Evolutionary conservation across 352 stramenopile genomes (phyloP).

Genomic region (Pythium phragmitis): DNA sequence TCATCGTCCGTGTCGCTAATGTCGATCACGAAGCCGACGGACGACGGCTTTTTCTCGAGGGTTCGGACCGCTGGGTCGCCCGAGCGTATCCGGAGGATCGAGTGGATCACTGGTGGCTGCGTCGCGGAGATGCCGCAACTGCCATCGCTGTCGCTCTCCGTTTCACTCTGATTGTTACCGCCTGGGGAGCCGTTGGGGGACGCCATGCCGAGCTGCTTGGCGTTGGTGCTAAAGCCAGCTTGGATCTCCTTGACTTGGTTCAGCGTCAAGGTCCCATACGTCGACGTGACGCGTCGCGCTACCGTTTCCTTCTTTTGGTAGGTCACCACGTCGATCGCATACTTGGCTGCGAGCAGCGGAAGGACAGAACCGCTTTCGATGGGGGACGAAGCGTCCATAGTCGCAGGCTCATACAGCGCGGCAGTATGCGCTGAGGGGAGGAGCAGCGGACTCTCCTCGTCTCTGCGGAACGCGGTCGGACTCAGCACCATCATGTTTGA

Average conservation of each 20-base stretch:
- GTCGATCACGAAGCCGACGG: conserved; percentile 69
- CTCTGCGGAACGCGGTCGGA: neutral
- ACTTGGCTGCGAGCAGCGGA: conserved; percentile 8
- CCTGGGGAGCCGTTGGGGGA: conserved; percentile 30
- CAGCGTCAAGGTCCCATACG: conserved; percentile 27
- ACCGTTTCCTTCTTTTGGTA: conserved; percentile 6
- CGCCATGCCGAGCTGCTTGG: conserved; percentile 1
- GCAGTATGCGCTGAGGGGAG: neutral
- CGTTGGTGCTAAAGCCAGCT: neutral
- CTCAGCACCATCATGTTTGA: conserved; percentile 1
- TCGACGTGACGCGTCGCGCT: conserved; percentile 13
- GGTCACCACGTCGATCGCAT: conserved; percentile 8
- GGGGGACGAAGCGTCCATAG: neutral
- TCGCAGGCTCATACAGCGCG: neutral
- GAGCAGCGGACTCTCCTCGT: conserved; percentile 19
- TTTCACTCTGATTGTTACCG: conserved; percentile 62
- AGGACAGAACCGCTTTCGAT: neutral
- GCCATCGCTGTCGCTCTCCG: conserved; percentile 75
- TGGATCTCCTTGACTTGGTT: conserved; percentile 14
- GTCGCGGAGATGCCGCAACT: conserved; percentile 38
- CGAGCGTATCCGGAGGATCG: conserved; percentile 63
- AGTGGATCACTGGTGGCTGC: conserved; percentile 41
- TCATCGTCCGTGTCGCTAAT: conserved; percentile 42
- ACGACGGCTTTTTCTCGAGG: conserved; percentile 60
- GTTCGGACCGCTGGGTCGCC: conserved; percentile 35